phyloP scores from a whole-genome alignment of 2,329 filamentous ascomycete species.

The Hypoxylon sp. region DNA sequence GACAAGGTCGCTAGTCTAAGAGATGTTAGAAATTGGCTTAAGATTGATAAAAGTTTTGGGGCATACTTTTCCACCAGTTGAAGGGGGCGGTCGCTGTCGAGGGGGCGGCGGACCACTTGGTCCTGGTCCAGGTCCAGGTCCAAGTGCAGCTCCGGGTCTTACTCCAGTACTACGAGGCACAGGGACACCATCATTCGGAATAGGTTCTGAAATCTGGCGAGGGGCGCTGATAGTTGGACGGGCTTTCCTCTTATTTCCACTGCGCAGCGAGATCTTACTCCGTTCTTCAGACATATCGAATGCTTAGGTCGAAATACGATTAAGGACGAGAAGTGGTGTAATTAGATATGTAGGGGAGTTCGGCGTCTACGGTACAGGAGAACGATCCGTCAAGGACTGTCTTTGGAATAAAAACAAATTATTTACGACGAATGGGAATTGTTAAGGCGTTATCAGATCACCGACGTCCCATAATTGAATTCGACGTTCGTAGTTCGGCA shows the following conservation, averaged over 20 bases:
- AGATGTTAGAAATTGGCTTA: slow-evolving; percentile 46
- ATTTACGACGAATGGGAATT: background rate
- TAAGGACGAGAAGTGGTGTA: slow-evolving; percentile 1
- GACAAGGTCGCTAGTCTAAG: slow-evolving; percentile 83
- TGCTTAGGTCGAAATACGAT: slow-evolving; percentile 13
- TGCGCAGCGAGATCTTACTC: slow-evolving; percentile 74
- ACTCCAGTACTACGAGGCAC: slow-evolving; percentile 56
- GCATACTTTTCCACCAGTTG: slow-evolving; percentile 70
- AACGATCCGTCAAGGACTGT: slow-evolving; percentile 26
- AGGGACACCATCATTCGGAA: slow-evolving; percentile 66
- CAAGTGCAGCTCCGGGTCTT: slow-evolving; percentile 48
- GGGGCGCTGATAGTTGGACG: slow-evolving; percentile 75
- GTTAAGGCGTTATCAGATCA: background rate
- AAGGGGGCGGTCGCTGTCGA: slow-evolving; percentile 61
- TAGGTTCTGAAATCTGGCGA: slow-evolving; percentile 73
- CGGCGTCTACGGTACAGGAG: slow-evolving; percentile 5
- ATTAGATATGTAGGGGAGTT: slow-evolving; percentile 7
- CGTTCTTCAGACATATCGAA: slow-evolving; percentile 72
- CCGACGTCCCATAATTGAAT: background rate
- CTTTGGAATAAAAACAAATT: slow-evolving; percentile 12
- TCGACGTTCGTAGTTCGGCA: slow-evolving; percentile 5
- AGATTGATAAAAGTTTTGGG: slow-evolving; percentile 22
- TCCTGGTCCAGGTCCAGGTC: slow-evolving; percentile 41
- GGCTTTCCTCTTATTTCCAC: slow-evolving; percentile 71
- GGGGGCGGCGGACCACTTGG: slow-evolving; percentile 53